Evolutionary conservation across 768 basidiomycete species (phyloP).

Genomic region (Amanita pallidorosea): DNA sequence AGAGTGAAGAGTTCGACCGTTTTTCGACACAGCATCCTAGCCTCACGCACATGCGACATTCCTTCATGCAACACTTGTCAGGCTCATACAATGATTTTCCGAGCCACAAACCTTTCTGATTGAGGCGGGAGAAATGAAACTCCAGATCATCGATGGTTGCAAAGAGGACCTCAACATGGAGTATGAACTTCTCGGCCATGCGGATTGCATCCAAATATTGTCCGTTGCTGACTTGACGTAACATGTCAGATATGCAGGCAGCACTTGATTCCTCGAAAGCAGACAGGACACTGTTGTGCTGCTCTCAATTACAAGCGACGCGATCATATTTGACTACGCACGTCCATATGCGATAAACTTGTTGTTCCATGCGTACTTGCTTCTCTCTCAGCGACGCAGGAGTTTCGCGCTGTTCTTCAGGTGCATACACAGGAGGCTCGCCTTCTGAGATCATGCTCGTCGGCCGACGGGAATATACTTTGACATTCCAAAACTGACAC

Average conservation of each 20-base stretch:
- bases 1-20: constrained; percentile 97
- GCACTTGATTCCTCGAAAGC: constrained; percentile 99
- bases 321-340: constrained; percentile 28
- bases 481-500: constrained; percentile 95
- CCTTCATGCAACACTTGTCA: constrained; percentile 33
- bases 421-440: constrained; percentile 45
- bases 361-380: constrained; percentile 90
- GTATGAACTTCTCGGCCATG: constrained; percentile 97
- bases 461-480: constrained; percentile 69
- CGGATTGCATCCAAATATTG: constrained; percentile 94
- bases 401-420: constrained; percentile 77
- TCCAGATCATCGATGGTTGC: constrained; percentile 96
- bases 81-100: background rate
- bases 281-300: constrained; percentile 64
- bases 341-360: constrained; percentile 99
- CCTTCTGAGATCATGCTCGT: constrained; percentile 43
- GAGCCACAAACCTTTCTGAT: constrained; percentile 65
- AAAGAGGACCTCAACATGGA: constrained; percentile 96
- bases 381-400: constrained; percentile 75
- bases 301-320: constrained; percentile 3
- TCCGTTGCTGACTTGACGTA: constrained; percentile 92
- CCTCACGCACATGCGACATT: constrained; percentile 97
- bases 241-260: constrained; percentile 98
- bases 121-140: constrained; percentile 68
- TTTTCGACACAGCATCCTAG: constrained; percentile 96